Evolutionary conservation across 345 rosid species (phyloP).

Genomic region (Salix arbutifolia): DNA sequence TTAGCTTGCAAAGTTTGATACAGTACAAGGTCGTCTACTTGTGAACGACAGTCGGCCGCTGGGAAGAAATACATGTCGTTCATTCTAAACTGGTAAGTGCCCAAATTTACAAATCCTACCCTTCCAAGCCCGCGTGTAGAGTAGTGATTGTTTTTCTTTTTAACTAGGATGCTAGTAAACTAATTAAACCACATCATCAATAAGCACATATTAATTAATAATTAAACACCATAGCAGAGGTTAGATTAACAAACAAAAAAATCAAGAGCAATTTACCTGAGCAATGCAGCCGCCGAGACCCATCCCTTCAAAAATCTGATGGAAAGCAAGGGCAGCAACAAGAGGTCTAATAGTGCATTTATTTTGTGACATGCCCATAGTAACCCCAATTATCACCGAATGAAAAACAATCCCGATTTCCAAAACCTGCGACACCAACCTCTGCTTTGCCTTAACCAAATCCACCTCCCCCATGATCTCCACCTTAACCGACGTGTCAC

Average conservation of each 20-base stretch:
- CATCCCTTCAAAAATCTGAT: conserved; percentile 92
- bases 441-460: conserved; percentile 60
- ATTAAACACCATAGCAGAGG: neutral
- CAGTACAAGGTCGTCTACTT: neutral
- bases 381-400: conserved; percentile 85
- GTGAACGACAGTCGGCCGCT: neutral
- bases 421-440: conserved; percentile 80
- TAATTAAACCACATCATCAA: neutral
- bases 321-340: conserved; percentile 83
- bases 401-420: conserved; percentile 95
- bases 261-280: conserved; percentile 45
- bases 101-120: neutral
- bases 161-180: neutral
- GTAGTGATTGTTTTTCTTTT: too few relatives aligned
- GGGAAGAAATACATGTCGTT: neutral
- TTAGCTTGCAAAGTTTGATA: too few relatives aligned
- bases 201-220: neutral
- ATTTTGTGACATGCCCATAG: conserved; percentile 97
- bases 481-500: conserved; percentile 26
- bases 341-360: conserved; percentile 87
- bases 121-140: neutral
- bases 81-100: neutral
- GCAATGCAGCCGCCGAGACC: conserved; percentile 99
- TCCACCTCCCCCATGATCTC: conserved; percentile 34
- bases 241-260: neutral